Base-by-base conservation (phyloP, 2,329 filamentous ascomycete genomes). In the Colletotrichum falcatum region DNA sequence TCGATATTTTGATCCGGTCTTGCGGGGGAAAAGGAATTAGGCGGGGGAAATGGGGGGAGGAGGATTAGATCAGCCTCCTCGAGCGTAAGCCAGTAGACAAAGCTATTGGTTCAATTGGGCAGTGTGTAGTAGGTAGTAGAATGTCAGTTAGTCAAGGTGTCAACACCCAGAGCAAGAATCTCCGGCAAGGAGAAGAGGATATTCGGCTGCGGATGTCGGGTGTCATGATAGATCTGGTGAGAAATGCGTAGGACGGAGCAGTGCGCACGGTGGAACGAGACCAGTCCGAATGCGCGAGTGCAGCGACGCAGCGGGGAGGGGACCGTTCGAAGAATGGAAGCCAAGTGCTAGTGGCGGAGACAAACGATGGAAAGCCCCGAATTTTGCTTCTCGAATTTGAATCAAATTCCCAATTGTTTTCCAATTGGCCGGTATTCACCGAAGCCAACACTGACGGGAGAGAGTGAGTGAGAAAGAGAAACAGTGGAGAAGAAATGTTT, bases 121-220 rank as follows among this genome's bases (percentile, higher is more conserved):
- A n/a, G 37, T 61, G 63, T 48, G 55, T 51, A 49, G 20, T 35
- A 42, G 54, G 28, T 58, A 44, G 51, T 44, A 18, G 46, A 59
- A 51, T 58, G 56, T 28, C 61, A 61, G 55, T 30, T 44, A 78
- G 79, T 82, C 81, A 82, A 75, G 80, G 80, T 72, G 80, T 80
- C 75, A 77, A 74, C 71, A 79, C 77, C 80, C 80, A 79, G 72
- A 80, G 80, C 70, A 80, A 75, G 69, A 82, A 79, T 73, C 81
- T 82, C 81, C 81, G 77, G 74, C 76, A 77, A 75, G 81, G 79
- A 81, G 80, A 82, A 76, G 77, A 77, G 76, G 76, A 78, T 76
- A 78, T 77, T 66, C 79, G 78, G 72, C 73, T 75, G 74, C 60
- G 63, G 65, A 75, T 76, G 78, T 80, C 78, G 74, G 77, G 76